Percentiles rank a stretch among this genome's conserved stretches.
Conservation (phyloP, 2,329 filamentous ascomycete species). For the Dothiorella sarmentorum region DNA sequence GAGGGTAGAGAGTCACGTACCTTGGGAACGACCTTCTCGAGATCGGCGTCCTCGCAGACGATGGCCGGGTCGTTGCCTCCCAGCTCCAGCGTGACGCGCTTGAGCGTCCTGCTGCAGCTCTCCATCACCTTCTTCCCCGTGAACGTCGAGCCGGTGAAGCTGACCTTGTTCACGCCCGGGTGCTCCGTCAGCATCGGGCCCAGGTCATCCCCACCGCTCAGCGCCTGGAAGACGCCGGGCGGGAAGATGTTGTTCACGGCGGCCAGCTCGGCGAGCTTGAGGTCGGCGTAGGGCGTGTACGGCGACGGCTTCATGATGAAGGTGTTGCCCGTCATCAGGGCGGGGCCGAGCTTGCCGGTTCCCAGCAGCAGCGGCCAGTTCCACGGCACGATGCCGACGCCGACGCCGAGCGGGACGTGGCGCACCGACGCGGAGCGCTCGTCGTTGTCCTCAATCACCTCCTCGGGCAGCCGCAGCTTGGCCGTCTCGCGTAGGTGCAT, state of each 20-base stretch:
- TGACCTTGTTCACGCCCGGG: conserved; percentile 39
- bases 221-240: conserved; percentile 57
- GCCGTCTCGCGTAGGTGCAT: conserved; percentile 33
- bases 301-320: conserved; percentile 56
- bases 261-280: conserved; percentile 59
- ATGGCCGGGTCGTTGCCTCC: conserved; percentile 45
- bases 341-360: conserved; percentile 53
- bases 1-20: too few species aligned
- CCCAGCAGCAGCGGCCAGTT: conserved; percentile 52
- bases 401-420: conserved; percentile 48
- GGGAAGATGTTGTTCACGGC: conserved; percentile 57
- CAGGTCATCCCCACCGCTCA: conserved; percentile 58
- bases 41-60: conserved; percentile 43
- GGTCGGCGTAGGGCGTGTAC: conserved; percentile 54
- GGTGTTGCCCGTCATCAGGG: conserved; percentile 55
- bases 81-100: conserved; percentile 42
- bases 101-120: conserved; percentile 41
- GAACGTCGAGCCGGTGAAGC: conserved; percentile 41
- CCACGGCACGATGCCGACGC: conserved; percentile 40
- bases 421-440: conserved; percentile 47
- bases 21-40: conserved; percentile 39
- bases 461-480: conserved; percentile 36
- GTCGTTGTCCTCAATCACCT: conserved; percentile 43
- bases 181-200: conserved; percentile 59
- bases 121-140: conserved; percentile 40